Evolutionary conservation across 2,329 filamentous ascomycete genomes (phyloP), one percentile per base, ranked within the genome.

Genomic region (Samsoniella hepiali): DNA sequence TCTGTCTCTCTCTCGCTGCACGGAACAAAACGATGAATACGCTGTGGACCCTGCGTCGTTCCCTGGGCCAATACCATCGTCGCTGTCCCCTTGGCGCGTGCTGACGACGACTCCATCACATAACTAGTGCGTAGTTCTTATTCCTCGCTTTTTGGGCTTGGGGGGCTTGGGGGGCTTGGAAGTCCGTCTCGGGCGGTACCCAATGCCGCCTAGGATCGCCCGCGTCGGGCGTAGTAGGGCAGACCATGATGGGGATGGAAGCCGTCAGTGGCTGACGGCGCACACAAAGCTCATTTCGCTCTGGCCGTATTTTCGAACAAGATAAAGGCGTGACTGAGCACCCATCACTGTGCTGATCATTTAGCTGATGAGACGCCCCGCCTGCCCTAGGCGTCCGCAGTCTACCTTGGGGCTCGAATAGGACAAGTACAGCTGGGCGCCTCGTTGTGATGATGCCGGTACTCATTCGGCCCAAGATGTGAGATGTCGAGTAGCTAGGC

Each of bases 11-110:
- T 22, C 22, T 22, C 22, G 22, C 22, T 22, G 32, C 22, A 15
- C 31, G 31, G 22, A 22, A 22, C 22, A n/a, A 53, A 32, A n/a
- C 51, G 51, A 54, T 36, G 58, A 31, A 54, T 47, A 61, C 57
- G 57, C 29, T 27, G 31, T 17, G 10, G 9, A 13, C 22, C 15
- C 34, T 15, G 15, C n/a, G 22, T 40, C 6, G 34, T 47, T 47
- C 31, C 22, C 15, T 13, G 13, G 7, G 9, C 45, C 47, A 50
- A 51, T 50, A 5, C 22, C 38, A 8, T 45, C 7, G 6, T 8
- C 10, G 9, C 22, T 9, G 4, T 3, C 8, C 27, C 34, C 53
- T 55, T 42, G 53, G 53, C 53, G 51, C 9, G 4, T 55, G 53
- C 36, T 55, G 34, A 40, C 36, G 34, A 42, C 53, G 31, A 29